Evolutionary conservation across 768 basidiomycete genomes (phyloP).

Genomic region (Macrolepiota fuliginosa): DNA sequence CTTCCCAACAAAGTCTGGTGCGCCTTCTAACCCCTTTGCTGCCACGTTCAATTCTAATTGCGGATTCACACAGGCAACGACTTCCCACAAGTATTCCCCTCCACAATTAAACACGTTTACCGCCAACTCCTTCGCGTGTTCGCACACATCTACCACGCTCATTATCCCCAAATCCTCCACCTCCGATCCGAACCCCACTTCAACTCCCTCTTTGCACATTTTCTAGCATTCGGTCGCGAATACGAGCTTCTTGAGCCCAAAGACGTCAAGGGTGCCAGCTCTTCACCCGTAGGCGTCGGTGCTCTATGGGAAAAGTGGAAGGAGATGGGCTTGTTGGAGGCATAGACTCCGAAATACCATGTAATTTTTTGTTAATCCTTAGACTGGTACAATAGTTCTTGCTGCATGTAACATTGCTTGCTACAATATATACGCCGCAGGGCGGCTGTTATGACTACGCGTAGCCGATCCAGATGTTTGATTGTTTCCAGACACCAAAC

Average conservation of each 20-base stretch:
- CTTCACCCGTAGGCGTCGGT: slow-evolving; percentile 69
- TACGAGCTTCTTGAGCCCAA: slow-evolving; percentile 91
- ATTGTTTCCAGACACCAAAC: not conserved
- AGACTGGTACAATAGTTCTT: not conserved
- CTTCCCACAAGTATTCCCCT: slow-evolving; percentile 85
- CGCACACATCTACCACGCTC: slow-evolving; percentile 96
- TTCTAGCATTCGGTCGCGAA: slow-evolving; percentile 93
- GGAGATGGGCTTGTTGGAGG: slow-evolving; percentile 81
- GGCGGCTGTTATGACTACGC: not conserved
- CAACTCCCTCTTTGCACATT: slow-evolving; percentile 97
- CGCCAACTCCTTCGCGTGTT: slow-evolving; percentile 96
- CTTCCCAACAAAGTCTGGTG: slow-evolving; percentile 96
- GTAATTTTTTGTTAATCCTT: not conserved
- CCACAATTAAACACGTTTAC: slow-evolving; percentile 92
- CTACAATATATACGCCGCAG: not conserved
- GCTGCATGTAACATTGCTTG: not conserved
- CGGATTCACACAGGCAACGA: slow-evolving; percentile 67
- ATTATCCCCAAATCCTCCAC: slow-evolving; percentile 90
- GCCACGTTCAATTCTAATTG: not conserved
- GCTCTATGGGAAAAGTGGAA: slow-evolving; percentile 87
- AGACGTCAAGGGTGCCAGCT: slow-evolving; percentile 74
- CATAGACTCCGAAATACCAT: slow-evolving; percentile 19
- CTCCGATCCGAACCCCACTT: slow-evolving; percentile 94
- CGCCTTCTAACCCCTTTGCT: slow-evolving; percentile 20
- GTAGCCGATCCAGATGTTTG: not conserved